Conservation (phyloP, 805 yeast genomes). For the Yarrowia divulgata region DNA sequence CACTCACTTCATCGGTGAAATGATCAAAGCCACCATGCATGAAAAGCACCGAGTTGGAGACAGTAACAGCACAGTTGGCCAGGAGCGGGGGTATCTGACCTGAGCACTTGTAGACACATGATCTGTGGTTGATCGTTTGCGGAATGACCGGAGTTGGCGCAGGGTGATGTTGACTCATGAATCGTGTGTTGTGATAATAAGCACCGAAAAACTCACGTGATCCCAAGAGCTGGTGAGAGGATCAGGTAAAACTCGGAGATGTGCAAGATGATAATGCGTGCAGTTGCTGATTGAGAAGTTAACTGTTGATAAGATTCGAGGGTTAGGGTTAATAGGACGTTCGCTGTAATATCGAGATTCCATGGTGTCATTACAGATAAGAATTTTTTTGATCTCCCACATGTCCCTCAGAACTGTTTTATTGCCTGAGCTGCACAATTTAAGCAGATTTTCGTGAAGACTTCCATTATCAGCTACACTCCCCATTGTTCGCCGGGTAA, state of each 20-base stretch:
- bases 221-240: not conserved
- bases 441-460: too few relatives aligned
- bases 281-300: conserved; percentile 1
- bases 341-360: too few relatives aligned
- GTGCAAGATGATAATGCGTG: conserved; percentile 16
- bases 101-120: conserved; percentile 7
- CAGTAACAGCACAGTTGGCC: conserved; percentile 19
- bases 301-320: not conserved
- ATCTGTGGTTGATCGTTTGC: conserved; percentile 10
- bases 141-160: not conserved
- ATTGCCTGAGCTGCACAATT: too few relatives aligned
- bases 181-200: too few relatives aligned
- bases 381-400: too few relatives aligned
- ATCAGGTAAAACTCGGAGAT: not conserved
- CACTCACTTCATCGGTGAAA: conserved; percentile 22
- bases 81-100: conserved; percentile 25
- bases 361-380: too few relatives aligned
- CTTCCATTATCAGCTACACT: too few relatives aligned
- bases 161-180: not conserved
- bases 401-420: too few relatives aligned
- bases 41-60: conserved; percentile 2
- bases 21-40: conserved; percentile 35
- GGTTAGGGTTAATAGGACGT: not conserved
- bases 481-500: too few relatives aligned
- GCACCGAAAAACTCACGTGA: not conserved